These are phyloP conservation scores for Aspergillus nomiae DNA, from an alignment of 2,329 filamentous ascomycete genomes.

Conservation along the genomic window DNA sequence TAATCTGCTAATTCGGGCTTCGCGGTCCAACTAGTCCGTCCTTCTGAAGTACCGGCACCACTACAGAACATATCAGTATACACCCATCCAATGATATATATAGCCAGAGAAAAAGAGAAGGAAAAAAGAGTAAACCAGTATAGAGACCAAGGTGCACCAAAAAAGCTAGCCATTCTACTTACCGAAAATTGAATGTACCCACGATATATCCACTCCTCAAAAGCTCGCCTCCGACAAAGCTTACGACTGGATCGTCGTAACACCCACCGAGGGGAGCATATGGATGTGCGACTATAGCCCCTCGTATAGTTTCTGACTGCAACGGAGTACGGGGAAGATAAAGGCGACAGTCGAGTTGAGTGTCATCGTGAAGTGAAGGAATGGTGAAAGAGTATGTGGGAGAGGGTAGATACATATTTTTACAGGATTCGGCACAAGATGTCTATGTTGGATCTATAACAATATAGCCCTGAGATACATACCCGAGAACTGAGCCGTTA, in stretches of 20 bases:
- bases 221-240: slow-evolving; percentile 64
- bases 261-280: slow-evolving; percentile 85
- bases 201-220: slow-evolving; percentile 74
- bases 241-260: slow-evolving; percentile 80
- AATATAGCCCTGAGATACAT: not conserved
- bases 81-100: not conserved
- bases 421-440: not conserved
- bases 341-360: slow-evolving; percentile 75
- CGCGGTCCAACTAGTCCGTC: slow-evolving; percentile 83
- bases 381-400: slow-evolving; percentile 67
- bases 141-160: not conserved
- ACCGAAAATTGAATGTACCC: slow-evolving; percentile 92
- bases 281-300: slow-evolving; percentile 79
- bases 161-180: slow-evolving; percentile 14
- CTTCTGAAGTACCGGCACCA: slow-evolving; percentile 73
- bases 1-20: slow-evolving; percentile 82
- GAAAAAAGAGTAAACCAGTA: not conserved
- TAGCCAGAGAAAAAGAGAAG: not conserved
- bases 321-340: slow-evolving; percentile 63
- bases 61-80: slow-evolving; percentile 48
- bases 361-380: slow-evolving; percentile 80
- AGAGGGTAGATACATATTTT: slow-evolving; percentile 33
- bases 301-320: slow-evolving; percentile 41
- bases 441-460: slow-evolving; percentile 25
- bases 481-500: not conserved